Percentiles rank a stretch among this genome's conserved stretches.
phyloP scores from a whole-genome alignment of 164 flowering plant species.

The Dillenia suffruticosa region DNA sequence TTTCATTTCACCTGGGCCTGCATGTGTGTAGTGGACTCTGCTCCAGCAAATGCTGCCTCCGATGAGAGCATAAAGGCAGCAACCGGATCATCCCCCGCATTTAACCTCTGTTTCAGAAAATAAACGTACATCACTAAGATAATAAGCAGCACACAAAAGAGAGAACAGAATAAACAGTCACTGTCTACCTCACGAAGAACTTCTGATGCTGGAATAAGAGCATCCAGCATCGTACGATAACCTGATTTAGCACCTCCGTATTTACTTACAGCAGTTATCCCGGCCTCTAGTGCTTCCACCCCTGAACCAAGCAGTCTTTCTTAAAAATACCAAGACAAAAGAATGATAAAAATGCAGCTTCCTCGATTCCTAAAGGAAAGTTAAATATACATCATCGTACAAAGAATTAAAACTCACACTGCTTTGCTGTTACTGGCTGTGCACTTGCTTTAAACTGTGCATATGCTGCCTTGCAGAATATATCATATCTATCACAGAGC shows the following conservation, averaged over 20 bases:
- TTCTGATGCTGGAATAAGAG: constrained; percentile 80
- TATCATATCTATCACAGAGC: constrained; percentile 51
- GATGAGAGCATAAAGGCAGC: constrained; percentile 75
- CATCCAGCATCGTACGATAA: constrained; percentile 86
- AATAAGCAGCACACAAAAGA: neutral
- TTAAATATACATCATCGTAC: neutral
- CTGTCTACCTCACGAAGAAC: constrained; percentile 65
- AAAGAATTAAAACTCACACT: constrained; percentile 49
- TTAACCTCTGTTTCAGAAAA: constrained; percentile 47
- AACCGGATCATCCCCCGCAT: constrained; percentile 65
- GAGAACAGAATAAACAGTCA: neutral
- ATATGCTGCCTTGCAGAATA: constrained; percentile 85
- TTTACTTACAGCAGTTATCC: constrained; percentile 80
- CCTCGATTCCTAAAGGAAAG: too few species aligned
- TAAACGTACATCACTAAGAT: neutral
- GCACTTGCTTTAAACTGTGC: constrained; percentile 48
- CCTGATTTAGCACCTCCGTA: constrained; percentile 94
- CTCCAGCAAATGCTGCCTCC: constrained; percentile 83
- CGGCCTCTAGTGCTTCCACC: constrained; percentile 81
- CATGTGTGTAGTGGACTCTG: constrained; percentile 83
- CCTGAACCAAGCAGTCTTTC: constrained; percentile 41
- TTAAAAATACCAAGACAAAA: too few species aligned
- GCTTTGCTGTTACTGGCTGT: constrained; percentile 38
- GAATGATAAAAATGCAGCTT: too few species aligned
- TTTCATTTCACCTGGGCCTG: constrained; percentile 51